phyloP scores from a whole-genome alignment of 345 rosid genomes.

The Gossypium thurberi region DNA sequence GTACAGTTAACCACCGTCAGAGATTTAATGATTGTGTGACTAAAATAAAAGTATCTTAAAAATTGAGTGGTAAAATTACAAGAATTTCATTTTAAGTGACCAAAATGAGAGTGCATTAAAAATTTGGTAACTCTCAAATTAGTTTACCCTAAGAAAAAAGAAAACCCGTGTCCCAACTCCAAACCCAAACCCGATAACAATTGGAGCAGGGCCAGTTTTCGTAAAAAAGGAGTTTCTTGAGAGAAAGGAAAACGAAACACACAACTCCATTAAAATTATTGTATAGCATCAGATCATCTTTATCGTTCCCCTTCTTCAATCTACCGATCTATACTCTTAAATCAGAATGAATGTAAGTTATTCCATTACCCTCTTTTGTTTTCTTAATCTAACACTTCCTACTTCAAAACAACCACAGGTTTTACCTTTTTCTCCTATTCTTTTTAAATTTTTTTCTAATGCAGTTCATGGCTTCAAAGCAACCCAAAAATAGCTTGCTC shows the following conservation, averaged over 20 bases:
- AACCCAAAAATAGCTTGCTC: constrained; percentile 27
- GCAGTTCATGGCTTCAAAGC: constrained; percentile 29
- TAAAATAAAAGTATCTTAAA: too few relatives aligned
- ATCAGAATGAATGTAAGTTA: constrained; percentile 29
- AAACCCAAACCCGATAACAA: not conserved
- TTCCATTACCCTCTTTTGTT: not conserved
- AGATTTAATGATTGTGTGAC: too few relatives aligned
- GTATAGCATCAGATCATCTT: not conserved
- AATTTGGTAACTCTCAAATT: too few relatives aligned
- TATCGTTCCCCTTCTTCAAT: not conserved
- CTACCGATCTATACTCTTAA: not conserved
- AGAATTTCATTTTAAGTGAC: too few relatives aligned
- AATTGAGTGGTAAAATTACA: too few relatives aligned
- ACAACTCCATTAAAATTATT: not conserved
- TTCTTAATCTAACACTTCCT: not conserved
- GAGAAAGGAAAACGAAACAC: constrained; percentile 22
- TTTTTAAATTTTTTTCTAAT: not conserved
- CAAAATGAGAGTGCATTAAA: fast-evolving
- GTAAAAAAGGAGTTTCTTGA: constrained; percentile 23
- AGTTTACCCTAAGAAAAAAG: not conserved
- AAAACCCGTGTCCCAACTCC: not conserved
- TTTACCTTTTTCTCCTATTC: not conserved
- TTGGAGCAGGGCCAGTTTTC: not conserved
- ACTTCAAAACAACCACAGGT: not conserved
- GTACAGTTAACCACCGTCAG: fast-evolving